Evolutionary conservation across 805 yeast species (phyloP).

Genomic region (Candida parachauliodes): DNA sequence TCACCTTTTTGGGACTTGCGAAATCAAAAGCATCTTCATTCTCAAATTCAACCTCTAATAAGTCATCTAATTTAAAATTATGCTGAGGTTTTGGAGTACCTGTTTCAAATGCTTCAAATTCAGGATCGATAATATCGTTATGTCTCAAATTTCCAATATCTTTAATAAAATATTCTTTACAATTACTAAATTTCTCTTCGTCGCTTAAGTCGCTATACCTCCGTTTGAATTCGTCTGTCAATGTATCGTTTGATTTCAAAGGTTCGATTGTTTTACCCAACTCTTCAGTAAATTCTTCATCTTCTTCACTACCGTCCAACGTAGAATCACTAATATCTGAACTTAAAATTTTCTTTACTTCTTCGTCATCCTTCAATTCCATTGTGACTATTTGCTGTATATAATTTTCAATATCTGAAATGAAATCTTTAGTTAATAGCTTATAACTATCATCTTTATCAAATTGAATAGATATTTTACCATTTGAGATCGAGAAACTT

Average conservation of each 20-base stretch:
- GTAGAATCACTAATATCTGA: conserved; percentile 9
- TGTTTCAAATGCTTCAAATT: background rate
- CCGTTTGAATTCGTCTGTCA: conserved; percentile 9
- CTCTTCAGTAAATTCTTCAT: conserved; percentile 6
- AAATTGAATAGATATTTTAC: conserved; percentile 21
- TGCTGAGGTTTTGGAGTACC: background rate
- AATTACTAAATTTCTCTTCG: conserved; percentile 4
- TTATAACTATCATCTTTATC: conserved; percentile 28
- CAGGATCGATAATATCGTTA: conserved; percentile 18
- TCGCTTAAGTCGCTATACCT: conserved; percentile 7
- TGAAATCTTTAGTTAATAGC: conserved; percentile 16
- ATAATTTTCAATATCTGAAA: conserved; percentile 24
- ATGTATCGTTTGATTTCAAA: conserved; percentile 23
- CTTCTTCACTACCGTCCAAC: conserved; percentile 7
- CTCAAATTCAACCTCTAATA: conserved; percentile 8
- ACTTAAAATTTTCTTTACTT: background rate
- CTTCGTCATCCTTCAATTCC: conserved; percentile 12
- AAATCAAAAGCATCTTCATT: conserved; percentile 7
- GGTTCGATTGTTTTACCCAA: conserved; percentile 15
- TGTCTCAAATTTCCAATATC: conserved; percentile 27
- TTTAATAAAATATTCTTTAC: conserved; percentile 17
- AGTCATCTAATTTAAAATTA: conserved; percentile 3
- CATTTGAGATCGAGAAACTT: conserved; percentile 18
- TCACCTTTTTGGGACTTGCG: background rate
- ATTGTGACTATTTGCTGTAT: conserved; percentile 13